phyloP scores from a whole-genome alignment of 257 asterid genomes.

The Gynochthodes officinalis region DNA sequence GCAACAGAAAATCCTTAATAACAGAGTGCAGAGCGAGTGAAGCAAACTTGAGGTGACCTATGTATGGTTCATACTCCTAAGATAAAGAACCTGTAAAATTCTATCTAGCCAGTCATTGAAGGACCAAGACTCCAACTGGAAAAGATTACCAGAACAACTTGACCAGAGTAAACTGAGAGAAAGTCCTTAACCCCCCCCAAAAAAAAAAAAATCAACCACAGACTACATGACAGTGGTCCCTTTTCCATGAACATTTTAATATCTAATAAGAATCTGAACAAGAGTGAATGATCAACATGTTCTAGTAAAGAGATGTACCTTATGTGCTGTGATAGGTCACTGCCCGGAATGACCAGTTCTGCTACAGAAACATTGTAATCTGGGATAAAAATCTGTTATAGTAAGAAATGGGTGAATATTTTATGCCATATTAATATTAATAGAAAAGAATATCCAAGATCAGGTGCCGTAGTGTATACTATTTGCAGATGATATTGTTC shows the following conservation, averaged over 20 bases:
- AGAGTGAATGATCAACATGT: neutral
- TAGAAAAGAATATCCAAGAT: slow-evolving; percentile 12
- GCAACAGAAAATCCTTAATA: neutral
- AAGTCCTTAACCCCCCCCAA: no score
- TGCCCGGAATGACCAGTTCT: slow-evolving; percentile 49
- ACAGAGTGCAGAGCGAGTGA: neutral
- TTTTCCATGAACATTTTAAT: neutral
- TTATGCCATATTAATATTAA: neutral
- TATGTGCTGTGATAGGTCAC: slow-evolving; percentile 55
- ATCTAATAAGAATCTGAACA: neutral
- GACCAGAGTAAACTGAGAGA: neutral
- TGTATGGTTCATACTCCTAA: neutral
- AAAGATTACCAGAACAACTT: neutral
- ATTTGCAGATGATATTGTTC: no score
- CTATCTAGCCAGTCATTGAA: neutral
- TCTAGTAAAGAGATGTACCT: slow-evolving; percentile 24
- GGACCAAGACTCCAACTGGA: neutral
- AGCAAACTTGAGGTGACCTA: neutral
- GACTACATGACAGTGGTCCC: neutral
- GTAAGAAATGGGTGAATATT: slow-evolving; percentile 15
- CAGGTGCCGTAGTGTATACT: no score
- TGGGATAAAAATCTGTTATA: slow-evolving; percentile 44
- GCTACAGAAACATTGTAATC: slow-evolving; percentile 55
- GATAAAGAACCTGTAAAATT: neutral
- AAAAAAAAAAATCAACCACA: neutral